Evolutionary conservation across 1,284 basidiomycete genomes (phyloP), one percentile per base, ranked within the genome.

Genomic region (Athelia sp.): DNA sequence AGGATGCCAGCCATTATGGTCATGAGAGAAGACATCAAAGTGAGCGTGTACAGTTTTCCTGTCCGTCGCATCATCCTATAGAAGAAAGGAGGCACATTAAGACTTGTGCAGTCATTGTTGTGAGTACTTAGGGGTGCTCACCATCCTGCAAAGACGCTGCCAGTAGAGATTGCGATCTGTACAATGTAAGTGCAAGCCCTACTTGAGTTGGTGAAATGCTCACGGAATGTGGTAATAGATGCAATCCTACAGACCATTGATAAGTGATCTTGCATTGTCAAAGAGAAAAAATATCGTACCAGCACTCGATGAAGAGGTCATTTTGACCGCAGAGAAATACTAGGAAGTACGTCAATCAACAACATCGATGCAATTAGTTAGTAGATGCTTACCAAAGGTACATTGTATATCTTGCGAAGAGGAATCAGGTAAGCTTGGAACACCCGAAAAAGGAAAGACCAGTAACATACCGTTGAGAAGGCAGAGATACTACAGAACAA

Each of bases 201-300:
- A 44, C 50, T 35, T 54, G 31, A 43, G 56, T n/a, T 36, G 21
- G 9, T 31, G n/a, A 17, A 45, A 51, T 42, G 55, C 81, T 64
- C 66, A 93, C 82, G 45, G 90, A 91, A 71, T 93, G 91, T 23
- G 93, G 93, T 44, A 97, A 75, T 31, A 97, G 68, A 70, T 93
- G 93, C 17, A 88, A 69, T 15, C 90, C 79, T 77, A 53, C 48
- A 47, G 36, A 49, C 35, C 54, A 32, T 31, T 46, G 26, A 48
- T 50, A 54, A 50, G 49, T 54, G 47, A 53, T 54, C 36, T 45
- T 48, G 50, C 46, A 48, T 44, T 49, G 52, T 22, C 19, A n/a
- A 53, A 40, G 21, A 14, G 15, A 40, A 45, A 50, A 34, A 29
- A 29, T 44, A 50, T 62, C 78, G 54, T 64, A 81, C 90, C 90